Evolutionary conservation across 768 basidiomycete species (phyloP).

Genomic region (Hebeloma cylindrosporum): DNA sequence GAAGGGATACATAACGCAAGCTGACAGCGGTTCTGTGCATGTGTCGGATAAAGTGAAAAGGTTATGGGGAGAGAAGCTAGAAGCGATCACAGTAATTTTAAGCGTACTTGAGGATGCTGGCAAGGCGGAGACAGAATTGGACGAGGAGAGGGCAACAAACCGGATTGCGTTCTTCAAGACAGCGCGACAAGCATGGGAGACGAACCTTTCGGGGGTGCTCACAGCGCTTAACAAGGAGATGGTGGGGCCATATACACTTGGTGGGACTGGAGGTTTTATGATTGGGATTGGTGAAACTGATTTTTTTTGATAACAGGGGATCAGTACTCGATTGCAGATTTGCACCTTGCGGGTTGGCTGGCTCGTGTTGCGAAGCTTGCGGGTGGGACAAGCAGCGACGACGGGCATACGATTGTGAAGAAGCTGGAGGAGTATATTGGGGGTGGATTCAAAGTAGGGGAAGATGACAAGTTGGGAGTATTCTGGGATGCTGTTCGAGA

Average conservation of each 20-base stretch:
- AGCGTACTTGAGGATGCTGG: slow-evolving; percentile 47
- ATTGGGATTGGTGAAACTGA: neutral
- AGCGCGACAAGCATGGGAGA: slow-evolving; percentile 55
- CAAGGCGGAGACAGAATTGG: slow-evolving; percentile 38
- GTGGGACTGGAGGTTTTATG: slow-evolving; percentile 36
- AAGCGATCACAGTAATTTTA: slow-evolving; percentile 41
- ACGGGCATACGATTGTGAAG: slow-evolving; percentile 48
- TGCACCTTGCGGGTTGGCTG: slow-evolving; percentile 80
- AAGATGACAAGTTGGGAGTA: slow-evolving; percentile 59
- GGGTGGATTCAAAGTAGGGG: slow-evolving; percentile 37
- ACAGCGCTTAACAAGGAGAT: slow-evolving; percentile 54
- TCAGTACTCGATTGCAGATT: slow-evolving; percentile 77
- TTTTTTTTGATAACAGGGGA: slow-evolving; percentile 53
- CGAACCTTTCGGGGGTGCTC: slow-evolving; percentile 45
- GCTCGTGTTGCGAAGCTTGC: slow-evolving; percentile 55
- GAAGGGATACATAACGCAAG: slow-evolving; percentile 48
- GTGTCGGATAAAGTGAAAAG: slow-evolving; percentile 62
- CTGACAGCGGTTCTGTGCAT: slow-evolving; percentile 44
- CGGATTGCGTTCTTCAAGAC: slow-evolving; percentile 52
- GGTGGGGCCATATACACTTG: slow-evolving; percentile 62
- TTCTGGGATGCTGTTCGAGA: slow-evolving; percentile 73
- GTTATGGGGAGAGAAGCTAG: slow-evolving; percentile 61
- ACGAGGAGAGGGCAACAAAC: slow-evolving; percentile 36
- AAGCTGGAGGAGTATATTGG: slow-evolving; percentile 57
- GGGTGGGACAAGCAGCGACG: slow-evolving; percentile 51